Evolutionary conservation across 192 early-diverging fungal genomes (phyloP), one percentile per base, ranked within the genome.

Genomic region (Allomyces macrogynus): DNA sequence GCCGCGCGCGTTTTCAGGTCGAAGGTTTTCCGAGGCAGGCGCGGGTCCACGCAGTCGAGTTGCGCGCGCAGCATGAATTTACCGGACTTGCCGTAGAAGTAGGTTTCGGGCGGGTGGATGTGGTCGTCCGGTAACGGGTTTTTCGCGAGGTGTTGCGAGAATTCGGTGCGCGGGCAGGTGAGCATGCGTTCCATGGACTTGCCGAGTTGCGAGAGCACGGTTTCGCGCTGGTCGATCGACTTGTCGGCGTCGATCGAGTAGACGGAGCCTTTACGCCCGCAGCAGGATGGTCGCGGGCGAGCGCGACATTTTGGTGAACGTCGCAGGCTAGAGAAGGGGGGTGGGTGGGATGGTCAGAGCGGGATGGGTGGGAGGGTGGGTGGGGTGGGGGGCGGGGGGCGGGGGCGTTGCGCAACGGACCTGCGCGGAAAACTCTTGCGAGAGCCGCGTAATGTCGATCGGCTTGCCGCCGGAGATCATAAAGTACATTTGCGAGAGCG

Each of bases 1-100:
- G 84, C 81, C 0, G 91, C 92, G 20, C 93, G 81, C 1, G 91
- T 93, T 67, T 97, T 97, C 3, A 97, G 72, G 75, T 97, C 93
- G 78, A 97, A 97, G 3, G 87, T 87, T 24, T 78, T 79, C 23
- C 81, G 80, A 18, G 88, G 87, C 22, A 96, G 74, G 24, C 82
- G 71, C 24, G 80, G 71, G 69, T 93, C 81, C 49, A 81, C 72
- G 66, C 90, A 92, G 74, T 96, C 93, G 43, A 96, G 71, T 72
- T 96, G 93, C 23, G 91, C 86, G 49, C 93, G 84, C 62, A 96
- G 73, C 43, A 94, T 66, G 69, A 96, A 85, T 12, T 84, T 77
- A 62, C 78, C 86, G 63, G 81, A 69, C 72, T 84, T 63, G 57
- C 77, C 80, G 69, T 87, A 89, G 57, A 83, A 81, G 70, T 83